These are phyloP conservation scores for Scheffersomyces segobiensis DNA, from an alignment of 1,139 yeast genomes.

Conservation along the genomic window DNA sequence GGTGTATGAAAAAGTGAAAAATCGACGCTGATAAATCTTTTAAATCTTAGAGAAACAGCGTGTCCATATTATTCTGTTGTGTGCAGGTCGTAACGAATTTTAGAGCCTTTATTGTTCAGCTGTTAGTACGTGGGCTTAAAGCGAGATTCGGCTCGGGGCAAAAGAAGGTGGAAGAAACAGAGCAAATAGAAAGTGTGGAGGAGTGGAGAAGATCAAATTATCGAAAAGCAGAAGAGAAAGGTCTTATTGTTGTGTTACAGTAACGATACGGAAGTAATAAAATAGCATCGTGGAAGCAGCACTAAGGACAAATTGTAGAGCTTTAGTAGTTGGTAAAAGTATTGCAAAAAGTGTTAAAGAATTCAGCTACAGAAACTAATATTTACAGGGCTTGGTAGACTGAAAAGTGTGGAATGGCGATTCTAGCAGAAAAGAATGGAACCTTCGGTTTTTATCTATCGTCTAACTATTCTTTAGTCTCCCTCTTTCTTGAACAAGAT, in stretches of 20 bases:
- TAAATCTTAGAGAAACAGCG: neutral
- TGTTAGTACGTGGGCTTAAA: neutral
- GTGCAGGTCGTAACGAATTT: neutral
- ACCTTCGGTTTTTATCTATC: neutral
- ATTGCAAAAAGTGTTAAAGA: neutral
- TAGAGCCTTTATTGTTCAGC: neutral
- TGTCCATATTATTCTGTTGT: neutral
- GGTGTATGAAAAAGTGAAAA: neutral
- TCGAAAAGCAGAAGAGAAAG: neutral
- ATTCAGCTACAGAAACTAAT: too few relatives aligned
- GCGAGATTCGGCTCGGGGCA: neutral
- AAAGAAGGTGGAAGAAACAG: neutral
- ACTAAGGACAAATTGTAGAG: neutral
- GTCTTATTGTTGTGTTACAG: too few relatives aligned
- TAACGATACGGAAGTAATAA: too few relatives aligned
- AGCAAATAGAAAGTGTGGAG: neutral
- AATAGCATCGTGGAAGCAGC: neutral
- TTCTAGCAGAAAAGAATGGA: neutral
- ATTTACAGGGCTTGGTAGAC: too few relatives aligned
- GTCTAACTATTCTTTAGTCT: neutral
- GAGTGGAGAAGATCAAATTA: neutral
- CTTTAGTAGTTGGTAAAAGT: too few relatives aligned
- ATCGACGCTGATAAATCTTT: neutral
- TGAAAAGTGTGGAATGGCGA: neutral
- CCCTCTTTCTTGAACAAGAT: neutral